Evolutionary conservation across 768 basidiomycete genomes (phyloP).

Genomic region (Termitomyces sp.): DNA sequence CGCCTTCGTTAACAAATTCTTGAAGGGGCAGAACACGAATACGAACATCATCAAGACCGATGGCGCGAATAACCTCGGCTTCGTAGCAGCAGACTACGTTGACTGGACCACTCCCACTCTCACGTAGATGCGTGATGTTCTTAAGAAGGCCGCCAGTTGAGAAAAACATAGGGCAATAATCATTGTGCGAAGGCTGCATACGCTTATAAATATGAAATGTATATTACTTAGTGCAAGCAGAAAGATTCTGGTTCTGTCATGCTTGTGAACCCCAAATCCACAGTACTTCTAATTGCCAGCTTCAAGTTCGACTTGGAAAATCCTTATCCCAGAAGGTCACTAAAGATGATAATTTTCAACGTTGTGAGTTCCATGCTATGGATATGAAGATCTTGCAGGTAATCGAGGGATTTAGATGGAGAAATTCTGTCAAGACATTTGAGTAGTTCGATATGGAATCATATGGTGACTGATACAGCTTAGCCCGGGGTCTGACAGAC

Average conservation of each 20-base stretch:
- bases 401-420: too few relatives aligned
- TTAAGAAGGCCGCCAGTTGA: not conserved
- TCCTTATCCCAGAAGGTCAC: too few relatives aligned
- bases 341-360: too few relatives aligned
- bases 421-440: too few relatives aligned
- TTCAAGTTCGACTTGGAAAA: too few relatives aligned
- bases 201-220: not conserved
- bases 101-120: conserved; percentile 50
- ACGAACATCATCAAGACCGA: conserved; percentile 48
- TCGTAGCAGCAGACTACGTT: conserved; percentile 42
- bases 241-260: not conserved
- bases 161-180: not conserved
- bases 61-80: conserved; percentile 37
- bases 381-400: too few relatives aligned
- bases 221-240: not conserved
- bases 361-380: too few relatives aligned
- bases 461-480: too few relatives aligned
- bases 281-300: too few relatives aligned
- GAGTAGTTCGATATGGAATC: too few relatives aligned
- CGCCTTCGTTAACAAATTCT: conserved; percentile 57
- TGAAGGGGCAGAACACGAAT: conserved; percentile 46
- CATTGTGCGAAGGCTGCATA: not conserved
- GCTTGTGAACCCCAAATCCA: too few relatives aligned
- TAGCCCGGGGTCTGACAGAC: too few relatives aligned
- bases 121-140: not conserved